Base-by-base conservation (phyloP, 768 basidiomycete species). In the Calocybe cyanea region DNA sequence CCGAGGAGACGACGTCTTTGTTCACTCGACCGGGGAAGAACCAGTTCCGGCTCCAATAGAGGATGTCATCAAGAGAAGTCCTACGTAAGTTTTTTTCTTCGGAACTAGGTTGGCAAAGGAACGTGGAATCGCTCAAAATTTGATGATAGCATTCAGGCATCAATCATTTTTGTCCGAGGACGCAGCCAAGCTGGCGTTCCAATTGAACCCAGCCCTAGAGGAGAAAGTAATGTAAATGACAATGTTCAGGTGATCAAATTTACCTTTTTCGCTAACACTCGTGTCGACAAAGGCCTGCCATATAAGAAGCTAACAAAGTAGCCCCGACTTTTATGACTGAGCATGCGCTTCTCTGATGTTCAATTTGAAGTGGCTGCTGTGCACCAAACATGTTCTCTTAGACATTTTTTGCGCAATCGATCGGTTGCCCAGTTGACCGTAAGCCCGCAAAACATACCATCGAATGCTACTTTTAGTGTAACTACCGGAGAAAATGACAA, bases 261-360 rank as follows among this genome's bases (percentile, higher is more conserved):
- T 20, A n/a, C n/a, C n/a, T 20, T 14, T 3, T 34, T 32, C 14
- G 19, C 25, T 43, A 17, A 5, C 10, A 18, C 34, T 17, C 17
- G 6, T n/a, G 23, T 43, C 5, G 10, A 28, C 25, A 28, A 42
- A 73, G 67, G 66, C 61, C 58, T 1, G 50, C 58, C 8, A 64
- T 75, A 1, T 71, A 72, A 32, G 64, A 71, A 20, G 73, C 72
- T 1, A 76, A 76, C 50, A 59, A 47, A 13, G 54, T 55, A 3
- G 65, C 68, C 0, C 72, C 75, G 0, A 43, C 61, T 0, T 73
- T 68, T 37, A 72, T n/a, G n/a, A n/a, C n/a, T n/a, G n/a, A n/a
- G n/a, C n/a, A n/a, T n/a, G n/a, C n/a, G n/a, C n/a, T n/a, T n/a
- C n/a, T n/a, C n/a, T n/a, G n/a, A n/a, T n/a, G n/a, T n/a, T n/a